These are phyloP conservation scores for Penicillium sp. DNA, from an alignment of 2,329 filamentous ascomycete species.

Conservation along the genomic window DNA sequence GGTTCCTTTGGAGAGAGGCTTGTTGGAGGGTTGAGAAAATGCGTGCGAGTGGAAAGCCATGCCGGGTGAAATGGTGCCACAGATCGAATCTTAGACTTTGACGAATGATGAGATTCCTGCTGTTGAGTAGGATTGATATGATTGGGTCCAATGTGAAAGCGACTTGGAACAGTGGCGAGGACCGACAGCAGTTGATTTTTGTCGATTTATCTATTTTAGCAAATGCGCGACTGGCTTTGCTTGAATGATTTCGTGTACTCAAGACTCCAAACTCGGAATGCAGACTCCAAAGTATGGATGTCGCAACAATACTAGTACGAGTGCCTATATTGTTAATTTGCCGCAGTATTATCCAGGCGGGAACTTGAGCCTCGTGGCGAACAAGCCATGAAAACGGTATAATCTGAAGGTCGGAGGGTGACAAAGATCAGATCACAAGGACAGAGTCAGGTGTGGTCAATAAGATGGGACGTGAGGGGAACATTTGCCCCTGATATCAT, in stretches of 20 bases:
- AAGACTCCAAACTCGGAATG: neutral
- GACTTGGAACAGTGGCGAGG: neutral
- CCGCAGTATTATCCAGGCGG: neutral
- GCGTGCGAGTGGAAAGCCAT: neutral
- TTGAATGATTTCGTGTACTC: neutral
- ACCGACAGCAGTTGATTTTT: neutral
- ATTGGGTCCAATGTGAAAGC: neutral
- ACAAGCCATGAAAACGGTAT: neutral
- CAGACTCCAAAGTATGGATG: neutral
- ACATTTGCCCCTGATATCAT: conserved; percentile 5
- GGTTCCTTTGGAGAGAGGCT: neutral
- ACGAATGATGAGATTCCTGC: neutral
- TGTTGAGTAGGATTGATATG: neutral
- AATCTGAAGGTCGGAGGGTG: neutral
- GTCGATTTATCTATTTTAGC: neutral
- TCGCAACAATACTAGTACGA: neutral
- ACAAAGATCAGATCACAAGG: neutral
- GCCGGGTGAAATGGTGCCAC: neutral
- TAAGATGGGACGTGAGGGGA: neutral
- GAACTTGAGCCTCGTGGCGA: neutral
- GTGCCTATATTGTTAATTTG: neutral
- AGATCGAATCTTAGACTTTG: neutral
- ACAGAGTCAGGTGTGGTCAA: neutral
- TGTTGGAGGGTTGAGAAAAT: neutral
- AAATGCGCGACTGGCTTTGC: neutral